Evolutionary conservation across 345 rosid species (phyloP).

Genomic region (Camelina laxa): DNA sequence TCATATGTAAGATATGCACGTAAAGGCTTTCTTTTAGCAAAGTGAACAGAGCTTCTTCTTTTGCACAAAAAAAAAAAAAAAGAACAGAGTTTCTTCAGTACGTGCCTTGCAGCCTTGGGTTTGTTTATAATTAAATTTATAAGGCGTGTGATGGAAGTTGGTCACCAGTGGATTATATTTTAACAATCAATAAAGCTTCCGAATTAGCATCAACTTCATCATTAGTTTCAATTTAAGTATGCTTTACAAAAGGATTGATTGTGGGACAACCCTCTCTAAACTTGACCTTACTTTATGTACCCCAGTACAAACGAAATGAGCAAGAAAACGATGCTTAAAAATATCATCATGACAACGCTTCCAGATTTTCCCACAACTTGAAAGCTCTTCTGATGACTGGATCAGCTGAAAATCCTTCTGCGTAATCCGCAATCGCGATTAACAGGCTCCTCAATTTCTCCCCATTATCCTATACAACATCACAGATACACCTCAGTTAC

Average conservation of each 20-base stretch:
- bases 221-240: background rate
- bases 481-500: conserved; percentile 14
- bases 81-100: no score
- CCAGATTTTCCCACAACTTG: conserved; percentile 75
- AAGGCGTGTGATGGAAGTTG: background rate
- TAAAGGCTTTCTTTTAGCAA: no score
- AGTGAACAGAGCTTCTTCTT: no score
- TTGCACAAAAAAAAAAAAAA: no score
- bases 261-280: conserved; percentile 6
- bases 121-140: no score
- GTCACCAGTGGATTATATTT: background rate
- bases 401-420: conserved; percentile 94
- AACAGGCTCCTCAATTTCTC: conserved; percentile 80
- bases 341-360: conserved; percentile 15
- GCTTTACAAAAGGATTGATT: conserved; percentile 25
- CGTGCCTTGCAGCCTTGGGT: no score
- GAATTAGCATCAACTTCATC: background rate
- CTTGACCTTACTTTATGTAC: conserved; percentile 31
- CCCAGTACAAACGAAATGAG: conserved; percentile 3
- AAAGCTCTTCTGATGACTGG: conserved; percentile 67
- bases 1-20: no score
- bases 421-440: conserved; percentile 73
- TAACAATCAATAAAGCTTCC: background rate
- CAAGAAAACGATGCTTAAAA: background rate
- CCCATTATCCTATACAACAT: conserved; percentile 70